Base-by-base conservation (phyloP, 2,329 filamentous ascomycete genomes). In the Hypoxylon sp. region DNA sequence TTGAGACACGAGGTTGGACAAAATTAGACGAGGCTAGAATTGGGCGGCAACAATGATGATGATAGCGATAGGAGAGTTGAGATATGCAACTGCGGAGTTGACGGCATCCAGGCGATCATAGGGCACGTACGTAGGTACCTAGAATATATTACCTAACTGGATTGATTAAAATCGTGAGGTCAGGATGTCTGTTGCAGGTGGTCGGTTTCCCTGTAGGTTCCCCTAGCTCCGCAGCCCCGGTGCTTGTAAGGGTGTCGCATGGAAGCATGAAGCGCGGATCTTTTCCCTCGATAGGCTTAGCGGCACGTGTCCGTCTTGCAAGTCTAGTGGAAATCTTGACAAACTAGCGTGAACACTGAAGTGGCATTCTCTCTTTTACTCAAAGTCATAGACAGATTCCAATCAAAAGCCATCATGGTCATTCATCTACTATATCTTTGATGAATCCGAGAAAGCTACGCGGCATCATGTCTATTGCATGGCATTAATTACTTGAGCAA, bases 21-120 rank as follows among this genome's bases (percentile, higher is more conserved):
- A 52, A 43, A 32, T 63, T 52, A 46, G 44, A 61, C 34, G 37
- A 57, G 41, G 57, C 26, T 66, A 37, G 56, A 46, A 11, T 41
- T 58, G 53, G 56, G 44, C 47, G 59, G 44, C 53, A 61, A 56
- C 56, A 47, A 60, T 47, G 54, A 41, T 59, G 55, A 56, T 65
- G 50, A 57, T 59, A 61, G 54, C 56, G 28, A 46, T 39, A 43
- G 43, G 56, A 62, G 28, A 53, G 57, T 54, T 52, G 39, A 49
- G 55, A 65, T 63, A 59, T 56, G 55, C 37, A 59, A 62, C 57
- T 67, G 64, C 64, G 61, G 62, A 68, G 65, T 58, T 56, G 56
- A 65, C 44, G 56, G 56, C 56, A 50, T 59, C n/a, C 8, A 46
- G 7, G 24, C 24, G 7, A 37, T 5, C 32, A 15, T n/a, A 15